Conservation (phyloP, 1,284 basidiomycete species). For the Ustilago sp. region DNA sequence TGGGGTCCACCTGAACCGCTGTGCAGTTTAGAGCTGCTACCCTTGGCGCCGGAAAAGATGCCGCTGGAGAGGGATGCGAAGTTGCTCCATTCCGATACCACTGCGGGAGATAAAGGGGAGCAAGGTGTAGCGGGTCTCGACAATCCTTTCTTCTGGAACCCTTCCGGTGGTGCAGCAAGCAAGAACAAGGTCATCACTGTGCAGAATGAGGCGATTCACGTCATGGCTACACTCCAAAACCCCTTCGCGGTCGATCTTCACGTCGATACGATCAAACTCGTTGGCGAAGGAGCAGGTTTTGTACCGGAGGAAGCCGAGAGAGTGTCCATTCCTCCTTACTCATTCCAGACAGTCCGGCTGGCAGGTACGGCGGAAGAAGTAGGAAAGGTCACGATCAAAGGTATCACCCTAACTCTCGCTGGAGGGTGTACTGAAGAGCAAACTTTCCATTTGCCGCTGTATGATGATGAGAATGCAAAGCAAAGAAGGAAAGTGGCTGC, state of each 20-base stretch:
- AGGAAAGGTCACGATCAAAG: conserved; percentile 80
- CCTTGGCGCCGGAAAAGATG: conserved; percentile 79
- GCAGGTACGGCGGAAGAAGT: conserved; percentile 77
- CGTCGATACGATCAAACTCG: conserved; percentile 81
- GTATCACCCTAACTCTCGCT: conserved; percentile 81
- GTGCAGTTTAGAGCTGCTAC: conserved; percentile 80
- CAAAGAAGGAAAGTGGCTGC: conserved; percentile 74
- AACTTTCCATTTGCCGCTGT: conserved; percentile 82
- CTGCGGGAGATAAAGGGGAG: conserved; percentile 5
- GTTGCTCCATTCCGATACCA: conserved; percentile 12
- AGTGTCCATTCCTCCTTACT: conserved; percentile 79
- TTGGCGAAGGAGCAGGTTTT: conserved; percentile 84
- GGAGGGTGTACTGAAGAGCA: conserved; percentile 75
- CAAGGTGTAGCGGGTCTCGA: conserved; percentile 35
- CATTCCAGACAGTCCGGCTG: conserved; percentile 80
- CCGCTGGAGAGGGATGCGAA: conserved; percentile 77
- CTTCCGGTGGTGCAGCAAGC: conserved; percentile 1
- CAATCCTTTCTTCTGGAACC: conserved; percentile 57
- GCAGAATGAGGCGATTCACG: conserved; percentile 83
- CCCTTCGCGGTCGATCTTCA: conserved; percentile 91
- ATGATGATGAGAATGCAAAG: conserved; percentile 80
- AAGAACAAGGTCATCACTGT: conserved; percentile 77
- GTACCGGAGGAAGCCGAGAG: conserved; percentile 72
- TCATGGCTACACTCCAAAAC: conserved; percentile 87
- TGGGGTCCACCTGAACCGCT: conserved; percentile 75